Conservation (phyloP, 805 yeast species). For the Candida awuae region DNA sequence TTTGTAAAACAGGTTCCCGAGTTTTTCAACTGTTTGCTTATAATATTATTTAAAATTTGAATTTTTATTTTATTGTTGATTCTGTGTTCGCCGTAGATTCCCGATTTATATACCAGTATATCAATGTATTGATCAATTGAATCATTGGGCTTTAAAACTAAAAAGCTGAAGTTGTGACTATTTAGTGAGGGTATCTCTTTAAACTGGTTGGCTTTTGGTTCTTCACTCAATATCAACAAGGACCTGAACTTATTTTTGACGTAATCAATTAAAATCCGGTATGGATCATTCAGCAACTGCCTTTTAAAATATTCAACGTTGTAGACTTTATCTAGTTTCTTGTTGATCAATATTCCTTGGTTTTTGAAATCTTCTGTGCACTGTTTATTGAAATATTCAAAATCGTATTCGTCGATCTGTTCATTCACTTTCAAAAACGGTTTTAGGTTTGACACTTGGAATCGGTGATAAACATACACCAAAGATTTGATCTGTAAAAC, state of each 20-base stretch:
- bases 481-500: slow-evolving; percentile 57
- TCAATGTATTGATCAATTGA: slow-evolving; percentile 39
- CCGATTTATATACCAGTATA: slow-evolving; percentile 36
- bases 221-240: slow-evolving; percentile 44
- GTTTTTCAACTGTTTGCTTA: slow-evolving; percentile 15
- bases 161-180: slow-evolving; percentile 27
- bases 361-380: slow-evolving; percentile 6
- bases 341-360: slow-evolving; percentile 17
- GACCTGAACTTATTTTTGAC: slow-evolving; percentile 59
- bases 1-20: slow-evolving; percentile 22
- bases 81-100: slow-evolving; percentile 51
- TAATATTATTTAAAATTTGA: slow-evolving; percentile 32
- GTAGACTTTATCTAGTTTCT: slow-evolving; percentile 49
- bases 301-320: slow-evolving; percentile 38
- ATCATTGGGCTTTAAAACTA: slow-evolving; percentile 34
- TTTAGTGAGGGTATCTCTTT: slow-evolving; percentile 23
- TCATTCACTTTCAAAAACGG: slow-evolving; percentile 32
- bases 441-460: slow-evolving; percentile 9
- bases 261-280: slow-evolving; percentile 60
- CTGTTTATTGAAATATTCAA: slow-evolving; percentile 10
- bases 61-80: slow-evolving; percentile 33
- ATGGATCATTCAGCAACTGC: slow-evolving; percentile 44
- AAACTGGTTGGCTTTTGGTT: slow-evolving; percentile 33
- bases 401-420: slow-evolving; percentile 13
- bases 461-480: slow-evolving; percentile 41